These are phyloP conservation scores for Meripilus lineatus DNA, from an alignment of 1,284 basidiomycete genomes.

Conservation along the genomic window DNA sequence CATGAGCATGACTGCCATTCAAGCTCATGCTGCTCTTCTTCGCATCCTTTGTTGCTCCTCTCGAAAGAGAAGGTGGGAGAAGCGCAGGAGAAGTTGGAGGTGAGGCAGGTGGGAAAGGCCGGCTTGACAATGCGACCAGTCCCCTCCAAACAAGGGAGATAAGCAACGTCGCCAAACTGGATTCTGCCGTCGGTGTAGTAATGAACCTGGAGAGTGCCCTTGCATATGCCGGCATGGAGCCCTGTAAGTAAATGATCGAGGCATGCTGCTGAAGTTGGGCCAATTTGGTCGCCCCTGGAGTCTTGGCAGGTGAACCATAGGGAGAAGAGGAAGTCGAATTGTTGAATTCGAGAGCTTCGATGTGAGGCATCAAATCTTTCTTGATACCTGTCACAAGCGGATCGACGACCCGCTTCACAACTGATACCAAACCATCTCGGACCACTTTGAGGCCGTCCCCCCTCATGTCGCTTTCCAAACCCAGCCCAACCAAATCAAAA, in stretches of 20 bases:
- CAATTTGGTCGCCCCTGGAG: constrained; percentile 30
- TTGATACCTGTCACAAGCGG: constrained; percentile 60
- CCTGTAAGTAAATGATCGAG: constrained; percentile 52
- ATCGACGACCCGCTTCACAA: constrained; percentile 59
- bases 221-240: constrained; percentile 54
- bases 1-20: background rate
- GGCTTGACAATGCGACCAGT: constrained; percentile 62
- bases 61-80: constrained; percentile 18
- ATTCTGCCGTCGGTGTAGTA: constrained; percentile 46
- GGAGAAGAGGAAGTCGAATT: constrained; percentile 18
- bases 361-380: constrained; percentile 51
- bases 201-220: constrained; percentile 56
- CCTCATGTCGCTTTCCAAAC: constrained; percentile 48
- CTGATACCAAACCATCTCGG: constrained; percentile 61
- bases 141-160: constrained; percentile 71
- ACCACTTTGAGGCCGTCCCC: constrained; percentile 61
- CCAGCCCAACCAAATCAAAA: constrained; percentile 61
- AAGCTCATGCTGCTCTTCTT: constrained; percentile 9
- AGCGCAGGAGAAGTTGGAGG: constrained; percentile 41
- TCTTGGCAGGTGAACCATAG: constrained; percentile 29
- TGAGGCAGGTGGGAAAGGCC: constrained; percentile 37
- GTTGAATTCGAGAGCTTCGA: constrained; percentile 55
- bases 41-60: constrained; percentile 10
- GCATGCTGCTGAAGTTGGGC: constrained; percentile 41
- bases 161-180: constrained; percentile 58